Percentiles rank a stretch among this genome's conserved stretches.
These are phyloP conservation scores for Tephrocybe sp. DNA, from an alignment of 768 basidiomycete species.

Conservation along the genomic window DNA sequence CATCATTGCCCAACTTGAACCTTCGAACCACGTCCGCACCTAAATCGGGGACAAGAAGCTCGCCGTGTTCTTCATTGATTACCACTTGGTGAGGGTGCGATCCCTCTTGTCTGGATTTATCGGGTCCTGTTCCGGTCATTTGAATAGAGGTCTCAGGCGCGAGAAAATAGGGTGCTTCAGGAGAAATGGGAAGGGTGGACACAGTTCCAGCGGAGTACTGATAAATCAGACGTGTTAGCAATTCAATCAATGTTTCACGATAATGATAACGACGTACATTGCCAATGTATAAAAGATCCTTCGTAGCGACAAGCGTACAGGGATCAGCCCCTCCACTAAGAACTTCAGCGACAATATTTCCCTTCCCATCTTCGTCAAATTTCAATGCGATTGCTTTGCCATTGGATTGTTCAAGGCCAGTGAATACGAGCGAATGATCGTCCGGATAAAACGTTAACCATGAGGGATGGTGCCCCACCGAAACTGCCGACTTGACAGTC, in stretches of 20 bases:
- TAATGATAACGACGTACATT: conserved; percentile 54
- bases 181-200: conserved; percentile 51
- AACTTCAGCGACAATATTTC: conserved; percentile 44
- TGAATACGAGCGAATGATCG: conserved; percentile 56
- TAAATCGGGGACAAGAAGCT: conserved; percentile 73
- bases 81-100: conserved; percentile 79
- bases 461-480: conserved; percentile 64
- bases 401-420: conserved; percentile 65
- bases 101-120: conserved; percentile 60
- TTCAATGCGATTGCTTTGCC: conserved; percentile 62
- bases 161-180: conserved; percentile 43
- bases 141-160: conserved; percentile 32
- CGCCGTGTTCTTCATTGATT: conserved; percentile 43
- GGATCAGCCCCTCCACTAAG: conserved; percentile 60
- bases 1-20: conserved; percentile 40
- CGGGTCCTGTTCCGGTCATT: conserved; percentile 59
- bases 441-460: conserved; percentile 69
- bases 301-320: conserved; percentile 58
- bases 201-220: conserved; percentile 73
- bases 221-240: background rate
- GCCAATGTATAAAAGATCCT: conserved; percentile 58
- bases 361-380: conserved; percentile 51
- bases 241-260: background rate
- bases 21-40: conserved; percentile 69
- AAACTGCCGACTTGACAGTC: conserved; percentile 38